phyloP scores from a whole-genome alignment of 1,284 basidiomycete species.

The Meira miltonrushii region DNA sequence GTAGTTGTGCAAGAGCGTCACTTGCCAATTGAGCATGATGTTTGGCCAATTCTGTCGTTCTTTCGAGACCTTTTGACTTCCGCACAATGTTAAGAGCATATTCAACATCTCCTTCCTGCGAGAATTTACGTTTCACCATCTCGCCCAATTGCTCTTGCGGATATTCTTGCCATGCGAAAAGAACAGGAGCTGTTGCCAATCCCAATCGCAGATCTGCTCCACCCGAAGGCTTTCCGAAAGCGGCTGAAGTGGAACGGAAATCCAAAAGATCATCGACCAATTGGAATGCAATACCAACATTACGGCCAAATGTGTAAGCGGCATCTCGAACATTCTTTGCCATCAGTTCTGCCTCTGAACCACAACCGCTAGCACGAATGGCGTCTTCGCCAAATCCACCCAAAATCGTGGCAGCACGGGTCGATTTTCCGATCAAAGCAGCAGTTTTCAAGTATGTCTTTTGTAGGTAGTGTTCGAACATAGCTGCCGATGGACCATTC shows the following conservation, averaged over 20 bases:
- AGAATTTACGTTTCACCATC: conserved; percentile 79
- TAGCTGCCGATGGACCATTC: conserved; percentile 55
- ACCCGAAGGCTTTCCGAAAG: conserved; percentile 72
- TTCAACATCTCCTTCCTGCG: conserved; percentile 76
- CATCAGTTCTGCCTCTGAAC: conserved; percentile 12
- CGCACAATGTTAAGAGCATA: conserved; percentile 36
- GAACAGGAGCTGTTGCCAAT: conserved; percentile 80
- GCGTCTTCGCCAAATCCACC: conserved; percentile 68
- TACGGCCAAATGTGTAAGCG: conserved; percentile 84
- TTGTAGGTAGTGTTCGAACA: conserved; percentile 81
- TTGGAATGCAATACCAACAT: conserved; percentile 67
- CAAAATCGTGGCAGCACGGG: conserved; percentile 78
- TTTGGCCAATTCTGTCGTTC: conserved; percentile 43
- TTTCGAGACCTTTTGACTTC: conserved; percentile 32
- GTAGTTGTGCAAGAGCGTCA: conserved; percentile 29
- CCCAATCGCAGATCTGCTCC: conserved; percentile 82
- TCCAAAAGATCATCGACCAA: conserved; percentile 89
- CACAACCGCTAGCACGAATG: conserved; percentile 54
- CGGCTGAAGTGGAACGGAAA: conserved; percentile 64
- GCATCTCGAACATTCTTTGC: conserved; percentile 72
- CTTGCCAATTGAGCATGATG: conserved; percentile 37
- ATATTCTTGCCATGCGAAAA: conserved; percentile 92
- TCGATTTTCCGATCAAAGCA: conserved; percentile 88
- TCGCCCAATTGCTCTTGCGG: conserved; percentile 60
- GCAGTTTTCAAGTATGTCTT: conserved; percentile 97